These are phyloP conservation scores for Aschersonia sp. DNA, from an alignment of 2,329 filamentous ascomycete genomes.

Conservation along the genomic window DNA sequence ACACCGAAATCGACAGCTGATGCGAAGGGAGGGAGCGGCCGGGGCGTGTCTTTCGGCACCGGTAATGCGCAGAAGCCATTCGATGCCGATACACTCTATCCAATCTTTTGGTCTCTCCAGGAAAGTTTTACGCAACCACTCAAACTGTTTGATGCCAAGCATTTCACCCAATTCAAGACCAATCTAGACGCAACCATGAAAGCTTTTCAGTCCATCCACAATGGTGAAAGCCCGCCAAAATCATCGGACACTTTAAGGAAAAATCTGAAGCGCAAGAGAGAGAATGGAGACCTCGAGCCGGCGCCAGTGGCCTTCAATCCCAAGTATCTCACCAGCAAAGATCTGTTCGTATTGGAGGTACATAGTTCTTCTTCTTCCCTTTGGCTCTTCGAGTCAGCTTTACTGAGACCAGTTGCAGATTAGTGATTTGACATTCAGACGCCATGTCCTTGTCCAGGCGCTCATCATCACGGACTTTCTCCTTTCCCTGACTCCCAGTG, in stretches of 20 bases:
- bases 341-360: conserved; percentile 91
- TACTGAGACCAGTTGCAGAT: conserved; percentile 35
- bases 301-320: conserved; percentile 56
- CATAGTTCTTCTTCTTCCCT: conserved; percentile 6
- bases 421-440: conserved; percentile 83
- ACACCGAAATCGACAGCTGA: conserved; percentile 12
- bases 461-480: conserved; percentile 92
- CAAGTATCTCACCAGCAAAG: conserved; percentile 94
- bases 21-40: conserved; percentile 10
- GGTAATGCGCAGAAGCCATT: conserved; percentile 37
- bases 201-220: conserved; percentile 36
- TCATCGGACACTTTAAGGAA: conserved; percentile 47
- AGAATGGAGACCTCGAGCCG: conserved; percentile 37
- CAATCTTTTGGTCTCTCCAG: conserved; percentile 88
- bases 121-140: conserved; percentile 84
- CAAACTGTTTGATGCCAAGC: conserved; percentile 55
- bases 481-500: conserved; percentile 69
- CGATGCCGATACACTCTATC: conserved; percentile 64
- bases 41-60: conserved; percentile 24
- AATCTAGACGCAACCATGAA: conserved; percentile 54
- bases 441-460: conserved; percentile 88
- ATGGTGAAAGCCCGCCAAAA: conserved; percentile 34
- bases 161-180: conserved; percentile 69
- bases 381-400: background rate
- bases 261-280: conserved; percentile 56